Percentiles rank a stretch among this genome's conserved stretches.
Conservation (phyloP, 208 protist species). For the Naegleria lovaniensis region DNA sequence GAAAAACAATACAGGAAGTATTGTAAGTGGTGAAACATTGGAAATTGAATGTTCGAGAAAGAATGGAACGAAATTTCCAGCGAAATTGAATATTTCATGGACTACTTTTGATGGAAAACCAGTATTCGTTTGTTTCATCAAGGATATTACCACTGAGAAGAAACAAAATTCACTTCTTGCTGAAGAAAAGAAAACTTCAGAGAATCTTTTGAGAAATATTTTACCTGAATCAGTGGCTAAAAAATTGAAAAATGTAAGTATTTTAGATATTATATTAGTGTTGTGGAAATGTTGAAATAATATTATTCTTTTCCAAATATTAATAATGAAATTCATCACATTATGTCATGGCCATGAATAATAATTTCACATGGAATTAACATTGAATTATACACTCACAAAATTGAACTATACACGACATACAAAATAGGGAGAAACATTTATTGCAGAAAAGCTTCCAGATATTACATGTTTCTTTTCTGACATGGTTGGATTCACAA, state of each 20-base stretch:
- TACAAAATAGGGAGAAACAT: slow-evolving; percentile 25
- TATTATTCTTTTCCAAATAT: too few species aligned
- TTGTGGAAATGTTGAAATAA: too few species aligned
- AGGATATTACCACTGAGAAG: background rate
- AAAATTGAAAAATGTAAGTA: background rate
- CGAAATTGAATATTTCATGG: background rate
- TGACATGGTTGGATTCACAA: slow-evolving; percentile 34
- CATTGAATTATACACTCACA: too few species aligned
- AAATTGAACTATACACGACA: too few species aligned
- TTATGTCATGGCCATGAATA: too few species aligned
- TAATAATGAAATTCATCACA: too few species aligned
- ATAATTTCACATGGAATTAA: too few species aligned
- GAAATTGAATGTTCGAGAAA: background rate
- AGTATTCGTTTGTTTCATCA: background rate
- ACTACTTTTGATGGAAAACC: background rate
- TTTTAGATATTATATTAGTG: too few species aligned
- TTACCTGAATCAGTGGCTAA: slow-evolving; percentile 22
- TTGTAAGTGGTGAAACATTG: background rate
- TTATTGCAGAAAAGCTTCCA: slow-evolving; percentile 24
- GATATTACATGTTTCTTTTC: slow-evolving; percentile 28
- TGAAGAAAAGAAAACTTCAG: slow-evolving; percentile 16
- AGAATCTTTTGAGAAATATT: slow-evolving; percentile 32
- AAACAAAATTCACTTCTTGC: background rate
- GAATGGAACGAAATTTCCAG: background rate
- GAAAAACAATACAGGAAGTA: background rate